phyloP scores from a whole-genome alignment of 768 basidiomycete species.

The Tephrocybe sp. region DNA sequence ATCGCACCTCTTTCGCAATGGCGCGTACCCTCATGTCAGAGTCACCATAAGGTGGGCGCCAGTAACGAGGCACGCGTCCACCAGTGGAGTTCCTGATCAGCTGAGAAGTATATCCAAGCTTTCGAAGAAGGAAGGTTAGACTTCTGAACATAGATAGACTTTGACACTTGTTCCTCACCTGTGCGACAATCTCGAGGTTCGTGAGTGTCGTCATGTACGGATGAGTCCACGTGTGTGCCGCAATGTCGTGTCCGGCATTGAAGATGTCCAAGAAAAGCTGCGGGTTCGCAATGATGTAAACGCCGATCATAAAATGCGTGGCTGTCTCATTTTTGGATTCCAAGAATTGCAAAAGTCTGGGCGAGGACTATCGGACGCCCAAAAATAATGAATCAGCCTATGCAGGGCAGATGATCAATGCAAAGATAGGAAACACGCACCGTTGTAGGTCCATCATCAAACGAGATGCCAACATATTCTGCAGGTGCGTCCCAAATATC shows the following conservation, averaged over 20 bases:
- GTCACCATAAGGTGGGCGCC: constrained; percentile 90
- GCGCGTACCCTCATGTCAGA: constrained; percentile 81
- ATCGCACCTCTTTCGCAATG: constrained; percentile 73
- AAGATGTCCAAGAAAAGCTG: constrained; percentile 55
- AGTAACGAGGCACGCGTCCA: constrained; percentile 68
- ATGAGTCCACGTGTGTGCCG: constrained; percentile 69
- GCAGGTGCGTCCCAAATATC: constrained; percentile 80
- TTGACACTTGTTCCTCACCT: constrained; percentile 39
- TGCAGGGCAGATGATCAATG: too few species aligned
- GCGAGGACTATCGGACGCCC: constrained; percentile 32
- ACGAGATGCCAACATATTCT: constrained; percentile 63
- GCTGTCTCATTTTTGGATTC: constrained; percentile 60
- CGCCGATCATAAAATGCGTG: constrained; percentile 91
- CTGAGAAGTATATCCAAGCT: constrained; percentile 80
- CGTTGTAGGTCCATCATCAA: constrained; percentile 79
- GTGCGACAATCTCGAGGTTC: constrained; percentile 67
- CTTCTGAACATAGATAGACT: neutral
- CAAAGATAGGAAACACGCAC: constrained; percentile 22
- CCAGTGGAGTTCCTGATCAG: constrained; percentile 80
- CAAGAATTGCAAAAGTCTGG: constrained; percentile 64
- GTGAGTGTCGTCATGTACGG: constrained; percentile 79
- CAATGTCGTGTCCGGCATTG: constrained; percentile 44
- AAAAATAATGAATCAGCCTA: too few species aligned
- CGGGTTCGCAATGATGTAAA: constrained; percentile 65
- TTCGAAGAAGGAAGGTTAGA: constrained; percentile 2